Percentiles rank a stretch among this genome's conserved stretches.
Evolutionary conservation across 352 stramenopile genomes (phyloP).

Genomic region (Phytophthora tentaculata): DNA sequence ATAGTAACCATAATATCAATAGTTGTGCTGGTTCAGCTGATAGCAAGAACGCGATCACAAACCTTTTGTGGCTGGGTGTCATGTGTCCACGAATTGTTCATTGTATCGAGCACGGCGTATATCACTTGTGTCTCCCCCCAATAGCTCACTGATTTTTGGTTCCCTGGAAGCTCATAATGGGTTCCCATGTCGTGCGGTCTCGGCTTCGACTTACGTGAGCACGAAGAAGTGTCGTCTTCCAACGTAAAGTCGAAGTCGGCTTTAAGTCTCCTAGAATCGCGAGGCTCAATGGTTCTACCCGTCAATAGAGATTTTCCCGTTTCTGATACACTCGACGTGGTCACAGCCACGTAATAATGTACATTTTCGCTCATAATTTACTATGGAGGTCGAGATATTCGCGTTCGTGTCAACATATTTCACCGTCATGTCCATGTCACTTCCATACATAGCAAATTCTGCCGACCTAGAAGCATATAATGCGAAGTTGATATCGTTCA

Average conservation of each 20-base stretch:
- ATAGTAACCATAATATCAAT: slow-evolving; percentile 23
- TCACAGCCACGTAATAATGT: neutral
- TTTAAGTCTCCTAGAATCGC: slow-evolving; percentile 1
- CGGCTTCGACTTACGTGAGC: neutral
- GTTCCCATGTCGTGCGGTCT: neutral
- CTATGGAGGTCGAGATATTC: slow-evolving; percentile 14
- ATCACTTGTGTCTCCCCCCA: slow-evolving; percentile 28
- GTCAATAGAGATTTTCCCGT: slow-evolving; percentile 4
- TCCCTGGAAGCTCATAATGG: neutral
- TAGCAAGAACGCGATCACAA: slow-evolving; percentile 27
- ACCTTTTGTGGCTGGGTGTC: slow-evolving; percentile 32
- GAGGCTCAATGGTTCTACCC: neutral
- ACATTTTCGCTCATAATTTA: too few species aligned
- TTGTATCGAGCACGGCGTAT: slow-evolving; percentile 40
- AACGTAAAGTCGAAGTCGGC: slow-evolving; percentile 14
- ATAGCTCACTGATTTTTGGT: slow-evolving; percentile 10
- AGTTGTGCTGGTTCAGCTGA: slow-evolving; percentile 27
- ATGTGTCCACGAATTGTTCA: slow-evolving; percentile 37
- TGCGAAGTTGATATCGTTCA: slow-evolving; percentile 14
- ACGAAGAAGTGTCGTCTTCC: slow-evolving; percentile 7
- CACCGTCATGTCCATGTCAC: slow-evolving; percentile 16
- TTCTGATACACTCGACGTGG: too few species aligned
- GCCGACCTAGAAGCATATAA: slow-evolving; percentile 4
- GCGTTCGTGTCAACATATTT: slow-evolving; percentile 1
- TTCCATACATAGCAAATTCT: slow-evolving; percentile 12